Percentiles rank a stretch among this genome's conserved stretches.
phyloP scores from a whole-genome alignment of 768 basidiomycete species.

The Lanmaoa rubissima region DNA sequence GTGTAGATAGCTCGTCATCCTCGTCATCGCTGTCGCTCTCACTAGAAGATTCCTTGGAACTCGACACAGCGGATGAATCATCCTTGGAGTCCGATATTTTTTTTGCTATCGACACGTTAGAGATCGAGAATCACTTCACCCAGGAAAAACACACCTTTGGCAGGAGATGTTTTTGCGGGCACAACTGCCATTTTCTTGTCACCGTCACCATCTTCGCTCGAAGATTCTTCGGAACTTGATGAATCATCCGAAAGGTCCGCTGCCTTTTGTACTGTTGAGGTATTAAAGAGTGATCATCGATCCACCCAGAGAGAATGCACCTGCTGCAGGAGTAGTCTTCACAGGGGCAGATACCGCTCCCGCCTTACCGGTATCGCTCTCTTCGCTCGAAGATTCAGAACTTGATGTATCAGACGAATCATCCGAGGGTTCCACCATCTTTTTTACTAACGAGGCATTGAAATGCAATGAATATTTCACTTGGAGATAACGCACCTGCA shows the following conservation, averaged over 20 bases:
- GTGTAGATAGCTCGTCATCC: not conserved
- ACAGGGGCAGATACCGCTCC: slow-evolving; percentile 31
- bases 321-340: slow-evolving; percentile 43
- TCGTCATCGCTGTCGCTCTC: slow-evolving; percentile 8
- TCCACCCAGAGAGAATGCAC: not conserved
- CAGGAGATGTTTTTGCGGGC: slow-evolving; percentile 45
- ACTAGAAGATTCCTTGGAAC: slow-evolving; percentile 14
- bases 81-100: not conserved
- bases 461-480: not conserved
- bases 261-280: not conserved
- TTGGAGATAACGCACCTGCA: not conserved
- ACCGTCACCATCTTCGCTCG: not conserved
- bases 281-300: not conserved
- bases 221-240: slow-evolving; percentile 3
- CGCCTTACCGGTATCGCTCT: not conserved
- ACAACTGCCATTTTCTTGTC: not conserved
- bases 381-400: slow-evolving; percentile 13
- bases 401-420: slow-evolving; percentile 7
- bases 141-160: slow-evolving; percentile 25
- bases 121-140: not conserved
- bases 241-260: not conserved
- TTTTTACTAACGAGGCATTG: slow-evolving; percentile 1
- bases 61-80: slow-evolving; percentile 6
- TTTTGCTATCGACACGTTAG: not conserved
- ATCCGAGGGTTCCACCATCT: not conserved